These are phyloP conservation scores for Diplodia intermedia DNA, from an alignment of 2,329 filamentous ascomycete genomes.

Conservation along the genomic window DNA sequence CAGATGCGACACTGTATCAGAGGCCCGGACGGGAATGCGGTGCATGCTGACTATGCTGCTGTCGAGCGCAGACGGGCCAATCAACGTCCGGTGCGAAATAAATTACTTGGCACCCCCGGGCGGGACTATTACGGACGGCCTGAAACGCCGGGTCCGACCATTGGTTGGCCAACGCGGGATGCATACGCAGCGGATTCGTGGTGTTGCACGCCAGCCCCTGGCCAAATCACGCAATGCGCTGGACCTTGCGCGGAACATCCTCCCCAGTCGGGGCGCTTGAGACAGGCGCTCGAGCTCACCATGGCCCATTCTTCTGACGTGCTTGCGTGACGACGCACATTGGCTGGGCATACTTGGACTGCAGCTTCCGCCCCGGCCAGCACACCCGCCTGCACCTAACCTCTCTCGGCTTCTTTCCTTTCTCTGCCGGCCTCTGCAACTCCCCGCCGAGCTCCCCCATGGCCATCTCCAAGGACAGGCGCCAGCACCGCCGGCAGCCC, in stretches of 20 bases:
- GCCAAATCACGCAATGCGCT: constrained; percentile 32
- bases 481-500: constrained; percentile 22
- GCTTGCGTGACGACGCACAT: constrained; percentile 25
- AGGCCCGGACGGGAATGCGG: background rate
- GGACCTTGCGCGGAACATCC: constrained; percentile 27
- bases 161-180: constrained; percentile 7
- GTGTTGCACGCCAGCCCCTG: constrained; percentile 32
- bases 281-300: constrained; percentile 27
- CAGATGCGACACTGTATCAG: constrained; percentile 14
- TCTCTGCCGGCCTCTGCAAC: background rate
- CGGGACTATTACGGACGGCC: background rate
- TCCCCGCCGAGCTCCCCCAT: background rate
- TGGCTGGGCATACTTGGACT: constrained; percentile 24
- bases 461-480: constrained; percentile 19
- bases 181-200: constrained; percentile 20
- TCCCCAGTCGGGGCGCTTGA: constrained; percentile 16
- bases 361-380: constrained; percentile 14
- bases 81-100: constrained; percentile 1
- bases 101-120: background rate
- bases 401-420: background rate
- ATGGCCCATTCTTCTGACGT: constrained; percentile 32
- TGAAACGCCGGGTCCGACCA: background rate
- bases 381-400: constrained; percentile 10
- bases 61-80: background rate
- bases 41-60: constrained; percentile 8